Evolutionary conservation across 164 flowering plant species (phyloP).

Genomic region (Stephania cephalantha): DNA sequence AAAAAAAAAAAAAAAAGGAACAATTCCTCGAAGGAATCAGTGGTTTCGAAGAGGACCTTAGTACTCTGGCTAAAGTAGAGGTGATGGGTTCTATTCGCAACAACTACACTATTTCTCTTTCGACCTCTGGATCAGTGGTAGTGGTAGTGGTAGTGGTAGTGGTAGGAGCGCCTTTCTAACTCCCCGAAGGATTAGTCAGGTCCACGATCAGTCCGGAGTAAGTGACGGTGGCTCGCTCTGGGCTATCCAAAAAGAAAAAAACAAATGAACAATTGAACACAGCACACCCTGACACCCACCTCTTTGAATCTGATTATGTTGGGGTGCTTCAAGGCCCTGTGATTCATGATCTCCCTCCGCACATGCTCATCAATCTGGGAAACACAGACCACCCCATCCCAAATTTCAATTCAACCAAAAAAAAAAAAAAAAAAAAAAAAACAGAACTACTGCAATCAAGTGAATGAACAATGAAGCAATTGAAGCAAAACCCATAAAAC

Average conservation of each 20-base stretch:
- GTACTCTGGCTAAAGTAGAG: too few species aligned
- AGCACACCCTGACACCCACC: conserved; percentile 32
- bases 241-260: too few species aligned
- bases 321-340: conserved; percentile 71
- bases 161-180: too few species aligned
- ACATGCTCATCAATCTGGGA: conserved; percentile 80
- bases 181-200: too few species aligned
- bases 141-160: too few species aligned
- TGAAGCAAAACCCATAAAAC: neutral
- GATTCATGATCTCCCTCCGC: conserved; percentile 79
- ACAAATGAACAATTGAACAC: neutral
- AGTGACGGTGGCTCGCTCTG: too few species aligned
- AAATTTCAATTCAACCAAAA: neutral
- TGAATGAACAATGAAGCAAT: neutral
- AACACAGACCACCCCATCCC: conserved; percentile 3
- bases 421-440: conserved; percentile 6
- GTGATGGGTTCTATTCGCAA: too few species aligned
- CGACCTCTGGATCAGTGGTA: too few species aligned
- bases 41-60: too few species aligned
- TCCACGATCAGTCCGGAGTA: too few species aligned
- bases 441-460: too few species aligned
- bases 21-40: neutral
- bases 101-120: too few species aligned
- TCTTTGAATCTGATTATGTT: conserved; percentile 71
- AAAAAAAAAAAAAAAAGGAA: neutral